phyloP scores from a whole-genome alignment of 768 basidiomycete species.

The Phanerochaete sordida region DNA sequence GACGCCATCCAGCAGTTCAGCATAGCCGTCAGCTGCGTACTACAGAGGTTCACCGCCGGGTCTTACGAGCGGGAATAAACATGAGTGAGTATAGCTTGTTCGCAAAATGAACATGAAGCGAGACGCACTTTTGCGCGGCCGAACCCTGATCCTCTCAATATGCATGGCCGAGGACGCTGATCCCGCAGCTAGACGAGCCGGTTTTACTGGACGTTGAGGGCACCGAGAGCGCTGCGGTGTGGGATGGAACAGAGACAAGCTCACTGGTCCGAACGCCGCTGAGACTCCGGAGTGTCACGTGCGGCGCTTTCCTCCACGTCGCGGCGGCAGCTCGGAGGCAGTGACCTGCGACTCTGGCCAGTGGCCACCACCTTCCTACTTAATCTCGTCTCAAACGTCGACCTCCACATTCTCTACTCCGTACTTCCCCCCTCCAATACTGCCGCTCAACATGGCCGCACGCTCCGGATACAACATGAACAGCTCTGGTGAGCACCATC shows the following conservation, averaged over 20 bases:
- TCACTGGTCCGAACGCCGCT: background rate
- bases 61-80: constrained; percentile 28
- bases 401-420: background rate
- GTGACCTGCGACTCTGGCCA: background rate
- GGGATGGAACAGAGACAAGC: constrained; percentile 3
- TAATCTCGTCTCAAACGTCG: background rate
- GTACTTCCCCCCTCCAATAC: background rate
- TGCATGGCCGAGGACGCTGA: constrained; percentile 33
- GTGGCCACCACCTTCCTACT: background rate
- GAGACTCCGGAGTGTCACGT: constrained; percentile 2
- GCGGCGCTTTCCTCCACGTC: constrained; percentile 9
- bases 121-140: constrained; percentile 65
- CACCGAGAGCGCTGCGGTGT: background rate
- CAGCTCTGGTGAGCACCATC: constrained; percentile 62
- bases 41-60: constrained; percentile 53
- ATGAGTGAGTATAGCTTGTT: background rate
- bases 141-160: constrained; percentile 77
- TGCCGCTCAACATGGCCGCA: constrained; percentile 19
- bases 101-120: background rate
- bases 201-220: background rate
- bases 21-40: constrained; percentile 69
- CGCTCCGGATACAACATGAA: constrained; percentile 72
- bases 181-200: background rate
- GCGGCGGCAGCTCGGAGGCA: constrained; percentile 2
- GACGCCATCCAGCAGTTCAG: constrained; percentile 85